These are phyloP conservation scores for Botryotinia narcissicola DNA, from an alignment of 2,329 filamentous ascomycete species.

Conservation along the genomic window DNA sequence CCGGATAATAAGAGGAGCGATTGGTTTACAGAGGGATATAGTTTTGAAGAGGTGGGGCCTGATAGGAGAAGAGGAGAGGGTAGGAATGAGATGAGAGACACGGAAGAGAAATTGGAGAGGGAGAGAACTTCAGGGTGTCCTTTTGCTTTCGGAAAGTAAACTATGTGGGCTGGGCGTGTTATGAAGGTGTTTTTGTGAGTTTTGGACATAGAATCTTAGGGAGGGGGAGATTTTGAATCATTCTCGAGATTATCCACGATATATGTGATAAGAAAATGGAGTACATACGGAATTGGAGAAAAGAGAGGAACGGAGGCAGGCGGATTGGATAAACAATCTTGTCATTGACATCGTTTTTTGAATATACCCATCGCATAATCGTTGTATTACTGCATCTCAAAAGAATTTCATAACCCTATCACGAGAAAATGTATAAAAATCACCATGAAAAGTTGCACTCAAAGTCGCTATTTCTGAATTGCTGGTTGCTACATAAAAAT, in stretches of 20 bases:
- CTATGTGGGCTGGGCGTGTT: background rate
- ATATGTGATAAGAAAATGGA: background rate
- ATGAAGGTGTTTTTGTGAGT: background rate
- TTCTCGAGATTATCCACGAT: background rate
- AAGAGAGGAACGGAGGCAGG: background rate
- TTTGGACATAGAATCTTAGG: background rate
- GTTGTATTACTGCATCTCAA: background rate
- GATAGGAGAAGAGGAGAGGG: slow-evolving; percentile 51
- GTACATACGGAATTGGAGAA: background rate
- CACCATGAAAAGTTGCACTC: background rate
- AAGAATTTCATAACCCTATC: background rate
- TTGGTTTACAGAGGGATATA: slow-evolving; percentile 47
- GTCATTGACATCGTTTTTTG: background rate
- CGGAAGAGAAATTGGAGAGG: slow-evolving; percentile 40
- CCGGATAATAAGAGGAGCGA: slow-evolving; percentile 45
- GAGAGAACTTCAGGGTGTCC: slow-evolving; percentile 48
- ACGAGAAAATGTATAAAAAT: background rate
- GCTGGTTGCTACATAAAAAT: background rate
- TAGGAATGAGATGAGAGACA: slow-evolving; percentile 46
- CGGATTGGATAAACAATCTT: background rate
- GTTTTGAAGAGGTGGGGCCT: slow-evolving; percentile 59
- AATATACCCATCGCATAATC: background rate
- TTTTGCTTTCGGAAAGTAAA: slow-evolving; percentile 36
- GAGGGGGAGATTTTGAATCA: background rate
- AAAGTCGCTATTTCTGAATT: background rate